Evolutionary conservation across 164 flowering plant genomes (phyloP), one percentile per base, ranked within the genome.

Genomic region (Annona cherimola): DNA sequence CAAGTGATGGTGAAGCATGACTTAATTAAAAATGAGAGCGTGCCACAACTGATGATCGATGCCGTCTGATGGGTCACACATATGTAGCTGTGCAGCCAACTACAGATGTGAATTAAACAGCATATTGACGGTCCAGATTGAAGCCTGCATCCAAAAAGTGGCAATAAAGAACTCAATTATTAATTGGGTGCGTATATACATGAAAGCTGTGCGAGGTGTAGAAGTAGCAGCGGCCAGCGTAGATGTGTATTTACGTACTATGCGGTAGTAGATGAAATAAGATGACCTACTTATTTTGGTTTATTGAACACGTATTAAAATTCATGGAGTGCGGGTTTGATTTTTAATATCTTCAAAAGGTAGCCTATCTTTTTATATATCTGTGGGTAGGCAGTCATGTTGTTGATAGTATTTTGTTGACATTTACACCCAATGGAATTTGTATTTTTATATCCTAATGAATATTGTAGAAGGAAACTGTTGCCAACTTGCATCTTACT

Each of bases 341-440:
- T 73, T 50, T 26, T 55, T 61, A 42, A 42, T 69, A 40, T 45
- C 5, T 11, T 59, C 60, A 16, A 68, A 11, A 55, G 35, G 35
- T 41, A 26, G 39, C 12, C 3, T 61, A 35, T 8, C 40, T 50
- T 68, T 61, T 61, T 44, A 40, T 63, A 8, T 61, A 61, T 60
- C 69, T 63, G 62, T 74, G 60, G 67, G 68, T 69, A 45, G 45
- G 69, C 72, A 14, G 63, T 69, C 76, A 19, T 54, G 9, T 68
- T n/a, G 39, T 61, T 68, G 69, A 26, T 9, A 68, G 45, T 68
- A 68, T 68, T 50, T 35, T 68, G 26, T 40, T 64, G 14, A 41
- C 67, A 4, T 61, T 61, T 61, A 35, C 42, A 20, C 64, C 20
- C 1, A 35, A 9, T 18, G 18, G 61, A 8, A 50, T 35, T 1